Percentiles rank a stretch among this genome's conserved stretches.
These are phyloP conservation scores for Fusarium proliferatum DNA, from an alignment of 2,329 filamentous ascomycete species.

Conservation along the genomic window DNA sequence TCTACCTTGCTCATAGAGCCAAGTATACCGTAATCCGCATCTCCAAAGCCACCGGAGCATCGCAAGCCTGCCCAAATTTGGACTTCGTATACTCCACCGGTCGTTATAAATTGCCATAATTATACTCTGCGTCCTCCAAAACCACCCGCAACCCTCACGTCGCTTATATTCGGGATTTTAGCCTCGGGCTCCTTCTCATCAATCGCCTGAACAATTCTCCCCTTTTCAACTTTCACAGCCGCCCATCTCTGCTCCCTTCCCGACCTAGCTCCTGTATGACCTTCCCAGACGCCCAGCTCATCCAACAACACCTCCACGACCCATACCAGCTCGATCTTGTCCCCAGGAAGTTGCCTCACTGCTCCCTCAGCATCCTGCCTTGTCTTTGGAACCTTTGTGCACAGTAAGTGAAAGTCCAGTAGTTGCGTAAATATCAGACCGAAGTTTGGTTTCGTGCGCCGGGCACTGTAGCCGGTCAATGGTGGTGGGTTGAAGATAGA, in stretches of 20 bases:
- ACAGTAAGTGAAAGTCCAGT: conserved; percentile 65
- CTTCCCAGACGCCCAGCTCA: conserved; percentile 59
- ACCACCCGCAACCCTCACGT: conserved; percentile 13
- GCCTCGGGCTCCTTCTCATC: conserved; percentile 14
- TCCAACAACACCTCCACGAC: conserved; percentile 65
- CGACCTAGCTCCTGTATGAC: conserved; percentile 43
- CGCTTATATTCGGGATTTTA: neutral
- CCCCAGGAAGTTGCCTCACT: conserved; percentile 1
- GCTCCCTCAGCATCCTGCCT: conserved; percentile 53
- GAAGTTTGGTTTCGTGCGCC: conserved; percentile 61
- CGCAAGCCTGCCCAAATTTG: neutral
- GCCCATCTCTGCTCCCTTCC: conserved; percentile 66
- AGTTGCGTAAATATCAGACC: conserved; percentile 66
- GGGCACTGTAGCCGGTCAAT: conserved; percentile 25
- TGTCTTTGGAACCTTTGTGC: conserved; percentile 56
- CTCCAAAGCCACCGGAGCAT: neutral
- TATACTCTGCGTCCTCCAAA: conserved; percentile 21
- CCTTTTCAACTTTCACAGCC: conserved; percentile 56
- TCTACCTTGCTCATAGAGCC: neutral
- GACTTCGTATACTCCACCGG: neutral
- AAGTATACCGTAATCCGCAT: neutral
- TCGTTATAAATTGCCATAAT: neutral
- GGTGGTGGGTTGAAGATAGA: conserved; percentile 60
- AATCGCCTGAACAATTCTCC: conserved; percentile 56
- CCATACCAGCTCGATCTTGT: conserved; percentile 50